Percentiles rank a stretch among this genome's conserved stretches.
Evolutionary conservation across 371 early-diverging fungal species (phyloP).

Genomic region (Lichtheimia hyalospora): DNA sequence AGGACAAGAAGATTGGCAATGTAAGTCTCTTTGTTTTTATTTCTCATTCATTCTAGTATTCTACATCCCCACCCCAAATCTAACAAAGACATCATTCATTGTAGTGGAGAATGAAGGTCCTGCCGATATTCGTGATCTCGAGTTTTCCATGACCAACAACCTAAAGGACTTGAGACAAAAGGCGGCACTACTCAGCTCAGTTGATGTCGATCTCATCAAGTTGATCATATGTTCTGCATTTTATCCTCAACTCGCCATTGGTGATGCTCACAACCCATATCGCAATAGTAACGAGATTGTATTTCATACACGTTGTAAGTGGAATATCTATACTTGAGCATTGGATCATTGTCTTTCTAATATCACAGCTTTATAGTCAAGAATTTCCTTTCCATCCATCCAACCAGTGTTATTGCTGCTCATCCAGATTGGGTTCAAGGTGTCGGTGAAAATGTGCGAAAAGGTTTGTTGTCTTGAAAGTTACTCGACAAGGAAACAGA

Average conservation of each 20-base stretch:
- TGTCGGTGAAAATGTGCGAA: constrained; percentile 29
- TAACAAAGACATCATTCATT: neutral
- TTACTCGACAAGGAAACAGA: too few relatives aligned
- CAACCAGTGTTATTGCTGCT: constrained; percentile 57
- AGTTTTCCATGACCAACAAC: constrained; percentile 62
- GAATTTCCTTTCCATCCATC: constrained; percentile 62
- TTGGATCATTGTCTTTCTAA: neutral
- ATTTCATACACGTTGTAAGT: constrained; percentile 45
- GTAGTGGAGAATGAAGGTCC: constrained; percentile 8
- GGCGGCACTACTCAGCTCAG: constrained; percentile 33
- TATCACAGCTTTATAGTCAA: constrained; percentile 19
- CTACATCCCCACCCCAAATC: neutral
- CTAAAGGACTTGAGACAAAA: constrained; percentile 34
- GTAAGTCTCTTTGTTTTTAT: constrained; percentile 2
- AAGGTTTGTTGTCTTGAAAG: constrained; percentile 27
- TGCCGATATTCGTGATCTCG: constrained; percentile 58
- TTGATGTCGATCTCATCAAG: constrained; percentile 55
- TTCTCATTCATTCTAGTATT: neutral
- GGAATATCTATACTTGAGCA: neutral
- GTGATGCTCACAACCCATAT: constrained; percentile 63
- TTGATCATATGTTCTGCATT: constrained; percentile 62
- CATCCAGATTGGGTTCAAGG: constrained; percentile 66
- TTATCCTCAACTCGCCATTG: constrained; percentile 67
- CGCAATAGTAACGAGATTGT: constrained; percentile 59
- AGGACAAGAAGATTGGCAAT: constrained; percentile 17